Percentiles rank a stretch among this genome's conserved stretches.
Evolutionary conservation across 2,329 filamentous ascomycete species (phyloP).

Genomic region (Graphilbum sp.): DNA sequence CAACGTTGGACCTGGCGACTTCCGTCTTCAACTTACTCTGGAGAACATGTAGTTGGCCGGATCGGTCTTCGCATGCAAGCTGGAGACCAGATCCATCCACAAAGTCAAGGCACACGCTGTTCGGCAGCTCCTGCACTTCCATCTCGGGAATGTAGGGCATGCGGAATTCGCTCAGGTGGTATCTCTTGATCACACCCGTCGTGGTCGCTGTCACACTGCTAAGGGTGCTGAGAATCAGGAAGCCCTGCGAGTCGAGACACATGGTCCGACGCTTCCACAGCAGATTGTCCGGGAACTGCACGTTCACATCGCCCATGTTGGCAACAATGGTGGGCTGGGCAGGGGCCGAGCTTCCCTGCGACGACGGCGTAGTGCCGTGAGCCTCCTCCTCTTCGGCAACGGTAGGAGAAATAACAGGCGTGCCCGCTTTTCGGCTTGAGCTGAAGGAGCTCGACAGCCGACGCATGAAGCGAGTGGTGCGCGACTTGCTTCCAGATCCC

Average conservation of each 20-base stretch:
- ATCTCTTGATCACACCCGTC: conserved; percentile 46
- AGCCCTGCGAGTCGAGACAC: conserved; percentile 69
- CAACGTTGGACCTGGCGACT: no score
- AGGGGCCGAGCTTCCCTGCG: conserved; percentile 7
- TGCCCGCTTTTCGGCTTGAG: conserved; percentile 26
- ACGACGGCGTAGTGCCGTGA: conserved; percentile 7
- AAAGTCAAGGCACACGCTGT: conserved; percentile 55
- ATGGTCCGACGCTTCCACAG: conserved; percentile 91
- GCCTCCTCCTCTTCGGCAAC: conserved; percentile 31
- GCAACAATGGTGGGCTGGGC: conserved; percentile 33
- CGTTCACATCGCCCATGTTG: conserved; percentile 78
- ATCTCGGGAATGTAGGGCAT: conserved; percentile 70
- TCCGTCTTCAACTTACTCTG: conserved; percentile 39
- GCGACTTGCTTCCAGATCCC: conserved; percentile 24
- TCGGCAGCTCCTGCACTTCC: conserved; percentile 80
- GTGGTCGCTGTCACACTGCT: conserved; percentile 30
- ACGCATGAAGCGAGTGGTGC: conserved; percentile 41
- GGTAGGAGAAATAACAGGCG: conserved; percentile 31
- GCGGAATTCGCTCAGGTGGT: conserved; percentile 73
- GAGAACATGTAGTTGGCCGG: conserved; percentile 38
- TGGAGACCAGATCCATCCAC: conserved; percentile 44
- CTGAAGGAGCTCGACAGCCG: conserved; percentile 38
- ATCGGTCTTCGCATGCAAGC: conserved; percentile 45
- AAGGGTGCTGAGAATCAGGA: conserved; percentile 61
- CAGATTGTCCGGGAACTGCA: conserved; percentile 91